These are phyloP conservation scores for Penicillium desertorum DNA, from an alignment of 495 filamentous ascomycete species.

Conservation along the genomic window DNA sequence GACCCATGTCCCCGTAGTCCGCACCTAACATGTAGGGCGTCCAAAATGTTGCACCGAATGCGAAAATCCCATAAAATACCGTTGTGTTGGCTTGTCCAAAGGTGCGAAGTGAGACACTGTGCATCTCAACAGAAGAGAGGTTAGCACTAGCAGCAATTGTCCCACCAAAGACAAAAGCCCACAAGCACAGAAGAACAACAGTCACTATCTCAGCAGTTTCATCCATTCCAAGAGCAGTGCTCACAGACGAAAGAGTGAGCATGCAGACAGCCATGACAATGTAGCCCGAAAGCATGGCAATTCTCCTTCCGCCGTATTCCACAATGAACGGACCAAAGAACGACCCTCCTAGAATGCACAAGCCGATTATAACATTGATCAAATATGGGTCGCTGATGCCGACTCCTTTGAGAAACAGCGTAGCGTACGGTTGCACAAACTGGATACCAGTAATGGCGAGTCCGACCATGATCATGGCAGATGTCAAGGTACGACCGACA, in stretches of 20 bases:
- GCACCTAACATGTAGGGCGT: constrained; percentile 33
- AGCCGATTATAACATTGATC: constrained; percentile 32
- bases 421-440: constrained; percentile 32
- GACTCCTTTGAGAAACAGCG: constrained; percentile 27
- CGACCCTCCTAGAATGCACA: constrained; percentile 31
- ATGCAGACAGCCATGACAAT: constrained; percentile 29
- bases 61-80: constrained; percentile 27
- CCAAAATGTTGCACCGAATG: constrained; percentile 32
- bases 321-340: constrained; percentile 25
- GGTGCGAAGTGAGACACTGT: constrained; percentile 34
- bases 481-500: constrained; percentile 24
- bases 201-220: constrained; percentile 20
- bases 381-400: constrained; percentile 31
- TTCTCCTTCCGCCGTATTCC: constrained; percentile 31
- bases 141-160: constrained; percentile 26
- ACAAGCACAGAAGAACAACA: constrained; percentile 28
- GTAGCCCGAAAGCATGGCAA: constrained; percentile 27
- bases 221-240: constrained; percentile 16
- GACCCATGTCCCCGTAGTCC: constrained; percentile 32
- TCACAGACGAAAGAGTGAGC: constrained; percentile 30
- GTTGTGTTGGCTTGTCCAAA: constrained; percentile 33
- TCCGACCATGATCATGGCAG: constrained; percentile 29
- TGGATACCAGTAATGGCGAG: constrained; percentile 32
- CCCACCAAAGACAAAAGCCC: constrained; percentile 33
- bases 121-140: constrained; percentile 31